These are phyloP conservation scores for Leishmania aethiopica DNA, from an alignment of 208 protist genomes.

Conservation along the genomic window DNA sequence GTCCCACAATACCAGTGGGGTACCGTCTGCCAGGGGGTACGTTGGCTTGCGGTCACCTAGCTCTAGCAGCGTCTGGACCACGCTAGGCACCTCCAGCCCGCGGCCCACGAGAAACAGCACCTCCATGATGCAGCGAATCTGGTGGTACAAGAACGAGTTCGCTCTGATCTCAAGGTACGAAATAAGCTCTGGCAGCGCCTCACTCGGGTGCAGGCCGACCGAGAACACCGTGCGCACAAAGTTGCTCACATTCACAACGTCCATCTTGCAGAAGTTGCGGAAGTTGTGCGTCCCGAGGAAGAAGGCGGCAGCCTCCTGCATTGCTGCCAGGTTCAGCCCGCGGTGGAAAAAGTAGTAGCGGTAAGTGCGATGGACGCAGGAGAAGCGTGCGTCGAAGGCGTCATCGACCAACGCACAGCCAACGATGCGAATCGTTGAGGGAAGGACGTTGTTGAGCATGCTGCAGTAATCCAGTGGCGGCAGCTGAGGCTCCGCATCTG, in stretches of 20 bases:
- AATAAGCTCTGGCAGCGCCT: conserved; percentile 57
- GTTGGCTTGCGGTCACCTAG: conserved; percentile 77
- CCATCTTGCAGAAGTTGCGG: conserved; percentile 98
- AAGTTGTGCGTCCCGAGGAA: conserved; percentile 97
- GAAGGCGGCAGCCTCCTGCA: conserved; percentile 84
- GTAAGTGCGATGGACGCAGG: conserved; percentile 86
- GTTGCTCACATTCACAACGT: conserved; percentile 92
- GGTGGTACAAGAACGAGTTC: conserved; percentile 97
- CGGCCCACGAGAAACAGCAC: conserved; percentile 91
- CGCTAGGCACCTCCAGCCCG: conserved; percentile 58
- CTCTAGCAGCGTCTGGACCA: conserved; percentile 65
- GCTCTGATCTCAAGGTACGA: conserved; percentile 93
- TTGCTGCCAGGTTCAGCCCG: conserved; percentile 84
- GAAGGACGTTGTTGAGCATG: conserved; percentile 95
- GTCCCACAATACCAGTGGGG: conserved; percentile 85
- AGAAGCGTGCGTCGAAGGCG: conserved; percentile 93
- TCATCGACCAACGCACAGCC: conserved; percentile 91
- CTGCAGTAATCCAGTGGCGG: conserved; percentile 92
- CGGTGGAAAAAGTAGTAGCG: conserved; percentile 92
- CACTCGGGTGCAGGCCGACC: conserved; percentile 57
- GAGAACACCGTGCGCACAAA: conserved; percentile 84
- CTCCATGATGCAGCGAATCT: conserved; percentile 96
- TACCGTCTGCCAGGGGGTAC: conserved; percentile 79
- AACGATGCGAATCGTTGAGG: conserved; percentile 93
- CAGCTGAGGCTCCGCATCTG: conserved; percentile 29